These are phyloP conservation scores for Calvatia gigantea DNA, from an alignment of 768 basidiomycete genomes.

Conservation along the genomic window DNA sequence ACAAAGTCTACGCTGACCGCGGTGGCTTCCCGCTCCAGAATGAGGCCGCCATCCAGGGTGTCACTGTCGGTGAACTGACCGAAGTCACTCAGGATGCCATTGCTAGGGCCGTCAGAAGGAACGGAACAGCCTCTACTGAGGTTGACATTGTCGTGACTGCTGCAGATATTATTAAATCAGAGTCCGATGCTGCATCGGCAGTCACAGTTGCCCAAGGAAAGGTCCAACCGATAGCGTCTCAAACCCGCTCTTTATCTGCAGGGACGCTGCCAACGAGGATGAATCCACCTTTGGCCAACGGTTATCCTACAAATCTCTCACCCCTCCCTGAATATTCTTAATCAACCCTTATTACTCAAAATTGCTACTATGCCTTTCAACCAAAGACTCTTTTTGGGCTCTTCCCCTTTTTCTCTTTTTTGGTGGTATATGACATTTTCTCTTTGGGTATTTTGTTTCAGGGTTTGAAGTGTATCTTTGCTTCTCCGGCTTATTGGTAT, in stretches of 20 bases:
- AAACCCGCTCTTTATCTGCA: slow-evolving; percentile 18
- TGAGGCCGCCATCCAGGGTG: slow-evolving; percentile 40
- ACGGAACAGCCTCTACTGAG: slow-evolving; percentile 69
- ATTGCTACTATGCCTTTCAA: slow-evolving; percentile 23
- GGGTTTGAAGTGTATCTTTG: slow-evolving; percentile 5
- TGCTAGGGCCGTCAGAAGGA: slow-evolving; percentile 77
- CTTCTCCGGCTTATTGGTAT: slow-evolving; percentile 16
- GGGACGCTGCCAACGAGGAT: slow-evolving; percentile 20
- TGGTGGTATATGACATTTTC: slow-evolving; percentile 18
- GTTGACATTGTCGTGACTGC: slow-evolving; percentile 81
- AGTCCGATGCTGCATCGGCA: slow-evolving; percentile 21
- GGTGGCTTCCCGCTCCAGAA: slow-evolving; percentile 36
- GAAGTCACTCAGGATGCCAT: slow-evolving; percentile 63
- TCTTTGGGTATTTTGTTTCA: slow-evolving; percentile 12
- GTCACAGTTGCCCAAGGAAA: slow-evolving; percentile 12
- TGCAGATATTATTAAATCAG: slow-evolving; percentile 43
- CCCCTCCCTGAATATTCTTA: slow-evolving; percentile 41
- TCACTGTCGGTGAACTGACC: slow-evolving; percentile 48
- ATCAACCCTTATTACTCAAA: slow-evolving; percentile 8
- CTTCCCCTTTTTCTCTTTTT: slow-evolving; percentile 18
- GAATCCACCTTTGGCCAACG: slow-evolving; percentile 17
- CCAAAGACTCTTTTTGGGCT: slow-evolving; percentile 21
- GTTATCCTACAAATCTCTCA: slow-evolving; percentile 31
- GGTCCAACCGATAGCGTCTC: slow-evolving; percentile 14
- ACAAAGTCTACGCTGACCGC: slow-evolving; percentile 53